Evolutionary conservation across 208 protist species (phyloP), one percentile per base, ranked within the genome.

Genomic region (Polymyxa betae): DNA sequence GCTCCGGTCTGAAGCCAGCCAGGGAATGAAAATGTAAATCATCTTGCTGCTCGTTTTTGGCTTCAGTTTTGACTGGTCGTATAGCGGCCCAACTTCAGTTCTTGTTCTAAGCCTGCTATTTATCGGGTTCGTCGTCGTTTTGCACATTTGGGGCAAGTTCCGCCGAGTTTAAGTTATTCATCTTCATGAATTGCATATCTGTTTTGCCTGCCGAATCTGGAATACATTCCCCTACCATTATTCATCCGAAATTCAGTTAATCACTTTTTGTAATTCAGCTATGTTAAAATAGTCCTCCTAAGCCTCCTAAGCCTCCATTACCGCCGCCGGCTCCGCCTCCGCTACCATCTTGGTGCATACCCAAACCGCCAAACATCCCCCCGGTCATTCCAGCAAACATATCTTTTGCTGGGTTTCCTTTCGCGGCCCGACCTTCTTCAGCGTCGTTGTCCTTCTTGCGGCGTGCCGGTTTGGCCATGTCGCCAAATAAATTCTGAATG

Each of bases 401-500:
- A 29, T 24, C 49, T n/a, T n/a, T n/a, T 60, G 49, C 49, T 29
- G 49, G 12, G 5, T 24, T 5, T 24, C 49, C 49, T 29, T 60
- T 60, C 49, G 49, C 24, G 24, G 12, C 49, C 5, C 49, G 5
- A 29, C 49, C 49, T 60, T 60, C 49, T 29, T 24, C 49, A 5
- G 5, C 49, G 12, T 60, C 49, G 49, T 60, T 60, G 49, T 24
- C 24, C 5, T 60, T 24, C 12, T 24, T 60, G 24, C 12, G 24
- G 5, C 24, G 5, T 5, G 12, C 49, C 24, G 49, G 49, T 24
- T 5, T 60, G 12, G 49, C 49, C 49, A 60, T 60, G 5, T n/a
- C 72, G 72, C 72, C 72, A n/a, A 82, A 82, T 43, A 82, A n/a
- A 20, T 82, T 82, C 72, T 82, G n/a, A 82, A 82, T 82, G n/a